Evolutionary conservation across 1,284 basidiomycete species (phyloP).

Genomic region (Tilletia horrida): DNA sequence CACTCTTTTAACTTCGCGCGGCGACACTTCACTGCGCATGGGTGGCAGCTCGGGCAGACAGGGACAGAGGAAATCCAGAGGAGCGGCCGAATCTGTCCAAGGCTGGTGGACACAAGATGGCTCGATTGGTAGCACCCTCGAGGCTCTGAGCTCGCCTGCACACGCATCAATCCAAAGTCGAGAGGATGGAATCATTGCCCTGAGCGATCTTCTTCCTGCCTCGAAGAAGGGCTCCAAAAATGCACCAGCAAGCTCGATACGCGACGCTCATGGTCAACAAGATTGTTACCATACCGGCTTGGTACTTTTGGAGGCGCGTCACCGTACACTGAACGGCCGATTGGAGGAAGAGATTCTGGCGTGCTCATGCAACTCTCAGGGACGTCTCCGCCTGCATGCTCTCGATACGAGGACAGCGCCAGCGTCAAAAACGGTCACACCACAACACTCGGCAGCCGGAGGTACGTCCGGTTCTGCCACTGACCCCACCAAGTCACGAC

Average conservation of each 20-base stretch:
- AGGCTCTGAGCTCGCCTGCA: conserved; percentile 9
- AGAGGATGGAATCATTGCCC: background rate
- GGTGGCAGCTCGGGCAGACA: background rate
- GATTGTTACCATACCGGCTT: background rate
- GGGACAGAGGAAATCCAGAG: background rate
- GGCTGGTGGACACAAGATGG: conserved; percentile 12
- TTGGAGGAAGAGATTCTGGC: conserved; percentile 10
- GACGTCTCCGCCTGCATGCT: conserved; percentile 18
- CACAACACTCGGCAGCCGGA: too few relatives aligned
- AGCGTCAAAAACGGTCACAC: background rate
- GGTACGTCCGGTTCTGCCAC: background rate
- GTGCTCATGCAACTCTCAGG: background rate
- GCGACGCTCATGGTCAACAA: too few relatives aligned
- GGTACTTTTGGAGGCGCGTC: background rate
- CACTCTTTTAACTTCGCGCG: background rate
- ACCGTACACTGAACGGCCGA: background rate
- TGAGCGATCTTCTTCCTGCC: background rate
- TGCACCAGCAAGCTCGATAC: too few relatives aligned
- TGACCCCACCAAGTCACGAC: background rate
- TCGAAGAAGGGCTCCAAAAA: background rate
- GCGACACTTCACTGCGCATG: background rate
- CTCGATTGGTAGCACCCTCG: background rate
- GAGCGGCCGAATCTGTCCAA: background rate
- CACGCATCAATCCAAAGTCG: background rate
- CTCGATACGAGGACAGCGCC: conserved; percentile 3